These are phyloP conservation scores for Xylariaceae sp. DNA, from an alignment of 2,329 filamentous ascomycete species.

Conservation along the genomic window DNA sequence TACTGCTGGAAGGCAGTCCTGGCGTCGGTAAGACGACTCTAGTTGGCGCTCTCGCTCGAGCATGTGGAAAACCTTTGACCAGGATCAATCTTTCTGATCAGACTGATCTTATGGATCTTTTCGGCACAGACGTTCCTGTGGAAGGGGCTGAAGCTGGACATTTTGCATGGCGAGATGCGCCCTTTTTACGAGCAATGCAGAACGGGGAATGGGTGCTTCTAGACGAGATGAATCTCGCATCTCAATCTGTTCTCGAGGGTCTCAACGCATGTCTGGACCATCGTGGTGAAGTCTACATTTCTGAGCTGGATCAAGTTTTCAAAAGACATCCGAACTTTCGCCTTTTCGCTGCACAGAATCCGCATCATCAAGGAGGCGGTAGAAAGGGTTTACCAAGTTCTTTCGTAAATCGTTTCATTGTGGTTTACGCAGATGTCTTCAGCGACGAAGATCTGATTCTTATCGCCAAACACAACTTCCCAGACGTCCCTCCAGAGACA, in stretches of 20 bases:
- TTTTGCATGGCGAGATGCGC: constrained; percentile 93
- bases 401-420: constrained; percentile 96
- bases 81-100: constrained; percentile 97
- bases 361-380: constrained; percentile 93
- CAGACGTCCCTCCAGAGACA: constrained; percentile 53
- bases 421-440: constrained; percentile 94
- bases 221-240: constrained; percentile 98
- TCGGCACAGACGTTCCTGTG: constrained; percentile 92
- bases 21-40: constrained; percentile 97
- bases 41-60: constrained; percentile 75
- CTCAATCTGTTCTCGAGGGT: constrained; percentile 92
- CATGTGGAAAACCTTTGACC: constrained; percentile 77
- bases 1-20: constrained; percentile 93
- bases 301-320: constrained; percentile 92
- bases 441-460: constrained; percentile 72
- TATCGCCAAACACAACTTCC: constrained; percentile 78
- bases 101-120: constrained; percentile 95
- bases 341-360: constrained; percentile 97
- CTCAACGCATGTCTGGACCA: constrained; percentile 96
- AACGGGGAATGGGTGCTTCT: constrained; percentile 93
- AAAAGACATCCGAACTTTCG: constrained; percentile 83
- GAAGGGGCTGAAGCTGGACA: constrained; percentile 88
- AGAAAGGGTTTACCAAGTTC: constrained; percentile 91
- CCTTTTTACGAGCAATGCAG: constrained; percentile 95
- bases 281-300: constrained; percentile 90